A percentile compares a stretch with the other conserved stretches of the same genome.
phyloP scores from a whole-genome alignment of 345 rosid species.

The Angophora floribunda region DNA sequence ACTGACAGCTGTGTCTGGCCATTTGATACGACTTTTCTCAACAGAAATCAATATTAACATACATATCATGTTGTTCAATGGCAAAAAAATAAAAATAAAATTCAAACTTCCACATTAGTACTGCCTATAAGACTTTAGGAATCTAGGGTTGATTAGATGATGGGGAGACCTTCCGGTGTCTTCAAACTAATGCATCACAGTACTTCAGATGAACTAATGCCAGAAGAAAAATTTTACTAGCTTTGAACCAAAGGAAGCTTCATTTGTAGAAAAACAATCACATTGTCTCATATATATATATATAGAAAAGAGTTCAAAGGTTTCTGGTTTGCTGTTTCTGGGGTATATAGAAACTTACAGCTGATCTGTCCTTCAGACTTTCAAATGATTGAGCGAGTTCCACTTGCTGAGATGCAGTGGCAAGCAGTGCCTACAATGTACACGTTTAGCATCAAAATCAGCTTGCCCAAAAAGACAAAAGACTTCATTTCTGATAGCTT shows the following conservation, averaged over 20 bases:
- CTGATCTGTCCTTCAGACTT: conserved; percentile 38
- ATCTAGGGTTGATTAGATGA: neutral
- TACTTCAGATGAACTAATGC: neutral
- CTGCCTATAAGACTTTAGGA: neutral
- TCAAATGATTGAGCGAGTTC: conserved; percentile 88
- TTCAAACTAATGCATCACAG: neutral
- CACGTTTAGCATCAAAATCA: neutral
- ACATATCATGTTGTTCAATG: neutral
- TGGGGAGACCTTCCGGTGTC: neutral
- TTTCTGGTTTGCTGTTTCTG: neutral
- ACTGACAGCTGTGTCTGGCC: neutral
- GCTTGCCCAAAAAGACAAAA: neutral
- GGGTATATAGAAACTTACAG: conserved; percentile 29
- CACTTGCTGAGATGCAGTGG: conserved; percentile 84
- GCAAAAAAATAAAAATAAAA: neutral
- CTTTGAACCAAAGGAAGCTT: neutral
- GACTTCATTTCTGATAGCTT: neutral
- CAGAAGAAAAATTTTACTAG: neutral
- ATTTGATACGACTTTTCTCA: neutral
- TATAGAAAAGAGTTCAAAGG: neutral
- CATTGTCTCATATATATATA: neutral
- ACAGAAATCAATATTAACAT: neutral
- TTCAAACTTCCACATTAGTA: neutral
- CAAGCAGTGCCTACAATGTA: conserved; percentile 57
- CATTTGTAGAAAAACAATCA: neutral